Evolutionary conservation across 805 yeast species (phyloP).

Genomic region (Pichia californica): DNA sequence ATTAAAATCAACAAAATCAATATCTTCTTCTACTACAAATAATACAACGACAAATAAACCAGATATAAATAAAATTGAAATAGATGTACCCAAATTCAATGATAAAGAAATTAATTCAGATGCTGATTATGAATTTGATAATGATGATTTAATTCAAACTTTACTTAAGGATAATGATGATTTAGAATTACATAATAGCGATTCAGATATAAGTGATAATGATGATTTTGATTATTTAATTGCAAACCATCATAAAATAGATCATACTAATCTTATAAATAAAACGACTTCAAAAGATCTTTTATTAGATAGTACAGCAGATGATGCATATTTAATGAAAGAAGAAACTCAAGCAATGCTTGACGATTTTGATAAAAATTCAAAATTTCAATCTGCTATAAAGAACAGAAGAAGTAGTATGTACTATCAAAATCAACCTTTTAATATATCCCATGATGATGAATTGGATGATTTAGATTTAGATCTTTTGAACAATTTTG

Average conservation of each 20-base stretch:
- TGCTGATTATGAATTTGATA: conserved; percentile 57
- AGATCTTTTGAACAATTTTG: conserved; percentile 14
- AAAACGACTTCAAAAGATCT: conserved; percentile 7
- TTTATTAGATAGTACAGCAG: conserved; percentile 15
- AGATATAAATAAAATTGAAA: conserved; percentile 17
- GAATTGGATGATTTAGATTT: conserved; percentile 28
- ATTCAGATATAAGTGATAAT: conserved; percentile 36
- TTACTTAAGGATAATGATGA: conserved; percentile 34
- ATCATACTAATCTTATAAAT: conserved; percentile 6
- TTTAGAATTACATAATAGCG: conserved; percentile 29
- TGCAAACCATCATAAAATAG: conserved; percentile 12
- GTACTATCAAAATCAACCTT: conserved; percentile 6
- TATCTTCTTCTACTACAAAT: conserved; percentile 15
- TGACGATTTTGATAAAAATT: conserved; percentile 30
- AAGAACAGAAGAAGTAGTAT: conserved; percentile 15
- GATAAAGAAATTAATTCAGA: conserved; percentile 44
- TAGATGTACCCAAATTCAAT: conserved; percentile 47
- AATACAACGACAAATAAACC: conserved; percentile 8
- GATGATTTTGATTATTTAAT: conserved; percentile 30
- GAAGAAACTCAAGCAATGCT: conserved; percentile 39
- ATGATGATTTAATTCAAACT: conserved; percentile 38
- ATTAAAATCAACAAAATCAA: too few species aligned
- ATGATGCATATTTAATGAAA: conserved; percentile 30
- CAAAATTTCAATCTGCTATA: conserved; percentile 2
- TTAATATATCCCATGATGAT: conserved; percentile 32